Base-by-base conservation (phyloP, 441 rosid genomes). In the Populus trichocarpa region DNA sequence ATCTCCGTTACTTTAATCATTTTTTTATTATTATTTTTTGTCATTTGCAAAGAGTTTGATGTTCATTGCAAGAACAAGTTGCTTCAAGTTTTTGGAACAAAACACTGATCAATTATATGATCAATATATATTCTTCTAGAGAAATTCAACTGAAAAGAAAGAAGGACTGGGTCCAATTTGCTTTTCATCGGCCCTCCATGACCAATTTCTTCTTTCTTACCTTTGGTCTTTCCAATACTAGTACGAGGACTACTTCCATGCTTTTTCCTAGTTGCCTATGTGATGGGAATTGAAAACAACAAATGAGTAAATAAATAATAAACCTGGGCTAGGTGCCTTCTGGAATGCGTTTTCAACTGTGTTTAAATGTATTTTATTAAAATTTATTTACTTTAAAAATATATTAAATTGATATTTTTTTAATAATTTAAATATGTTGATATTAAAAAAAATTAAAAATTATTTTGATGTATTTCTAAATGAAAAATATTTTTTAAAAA, bases 101-200 rank as follows among this genome's bases (percentile, higher is more conserved):
- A 70, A 70, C 59, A 40, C 38, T 38, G 59, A 73, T 74, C 25
- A 3, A 22, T 18, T 16, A 6, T 18, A 8, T 20, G 63, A 53
- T 18, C 63, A 57, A 57, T 7, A 36, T 6, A 36, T 11, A 38
- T 18, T 9, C n/a, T 23, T 65, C 53, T 1, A 42, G 32, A 14
- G 5, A 8, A n/a, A 68, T 67, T 46, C 42, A 2, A 3, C 50
- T 32, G 69, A 33, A 12, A 61, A 70, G 6, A 67, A 23, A 16
- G 0, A 4, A 26, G 32, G 81, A 74, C 81, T 23, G 2, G 14
- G 83, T 80, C 82, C 38, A 73, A 70, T 42, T 30, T 82, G 33
- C 10, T 2, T 35, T 32, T 22, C 9, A 53, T 50, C 38, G 4
- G 11, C 57, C 9, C 69, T 64, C 69, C 69, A 25, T 6, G 65